Evolutionary conservation across 2,329 filamentous ascomycete genomes (phyloP).

Genomic region (Thielaviopsis euricoi): DNA sequence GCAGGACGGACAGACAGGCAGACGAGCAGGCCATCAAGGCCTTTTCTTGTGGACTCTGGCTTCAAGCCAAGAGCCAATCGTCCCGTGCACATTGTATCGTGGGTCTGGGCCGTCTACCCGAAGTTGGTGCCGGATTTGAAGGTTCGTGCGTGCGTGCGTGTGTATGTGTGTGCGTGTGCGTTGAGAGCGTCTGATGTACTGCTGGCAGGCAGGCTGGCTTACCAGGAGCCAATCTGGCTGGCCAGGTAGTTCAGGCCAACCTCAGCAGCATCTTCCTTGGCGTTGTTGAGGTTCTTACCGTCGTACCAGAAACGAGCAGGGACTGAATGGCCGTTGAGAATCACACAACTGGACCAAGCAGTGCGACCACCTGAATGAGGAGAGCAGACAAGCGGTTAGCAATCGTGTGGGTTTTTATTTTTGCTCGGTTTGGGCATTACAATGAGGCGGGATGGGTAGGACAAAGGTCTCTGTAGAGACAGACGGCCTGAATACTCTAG

Average conservation of each 20-base stretch:
- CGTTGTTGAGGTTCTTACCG: slow-evolving; percentile 72
- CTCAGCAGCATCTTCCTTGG: slow-evolving; percentile 82
- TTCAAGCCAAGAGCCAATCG: too few relatives aligned
- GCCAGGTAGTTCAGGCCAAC: slow-evolving; percentile 47
- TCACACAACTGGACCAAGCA: slow-evolving; percentile 73
- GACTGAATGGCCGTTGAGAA: slow-evolving; percentile 47
- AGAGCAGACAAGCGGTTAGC: slow-evolving; percentile 3
- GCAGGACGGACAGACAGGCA: too few relatives aligned
- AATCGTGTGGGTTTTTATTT: too few relatives aligned
- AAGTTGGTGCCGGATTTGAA: too few relatives aligned
- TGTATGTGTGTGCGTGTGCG: too few relatives aligned
- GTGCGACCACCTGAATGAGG: slow-evolving; percentile 57
- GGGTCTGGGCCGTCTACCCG: too few relatives aligned
- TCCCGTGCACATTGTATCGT: too few relatives aligned
- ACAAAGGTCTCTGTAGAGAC: not conserved
- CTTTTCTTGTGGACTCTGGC: too few relatives aligned
- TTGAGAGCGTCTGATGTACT: too few relatives aligned
- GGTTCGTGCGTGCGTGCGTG: too few relatives aligned
- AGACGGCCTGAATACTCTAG: not conserved
- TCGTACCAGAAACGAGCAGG: slow-evolving; percentile 84
- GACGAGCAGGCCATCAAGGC: too few relatives aligned
- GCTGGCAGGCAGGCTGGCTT: not conserved
- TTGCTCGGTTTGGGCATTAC: not conserved
- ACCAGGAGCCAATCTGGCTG: not conserved
- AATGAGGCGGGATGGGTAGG: not conserved